A percentile compares a stretch with the other conserved stretches of the same genome.
Evolutionary conservation across 306 rosid genomes (phyloP).

Genomic region (Medicago ruthenica): DNA sequence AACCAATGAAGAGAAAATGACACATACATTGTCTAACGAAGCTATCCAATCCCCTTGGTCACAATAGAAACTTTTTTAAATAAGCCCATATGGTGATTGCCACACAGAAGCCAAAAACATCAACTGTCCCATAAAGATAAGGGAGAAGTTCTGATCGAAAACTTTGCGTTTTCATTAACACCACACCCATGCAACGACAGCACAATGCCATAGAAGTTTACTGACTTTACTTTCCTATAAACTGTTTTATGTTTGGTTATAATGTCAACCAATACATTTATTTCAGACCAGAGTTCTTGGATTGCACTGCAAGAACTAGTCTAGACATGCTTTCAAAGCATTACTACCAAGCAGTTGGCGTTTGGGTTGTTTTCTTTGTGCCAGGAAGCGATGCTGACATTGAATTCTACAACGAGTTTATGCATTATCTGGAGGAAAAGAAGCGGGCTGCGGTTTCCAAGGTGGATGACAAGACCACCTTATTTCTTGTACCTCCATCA

Average conservation of each 20-base stretch:
- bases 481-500: conserved; percentile 98
- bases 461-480: conserved; percentile 85
- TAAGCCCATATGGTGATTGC: conserved; percentile 18
- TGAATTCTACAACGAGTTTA: conserved; percentile 84
- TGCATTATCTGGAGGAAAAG: conserved; percentile 94
- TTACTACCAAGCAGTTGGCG: conserved; percentile 91
- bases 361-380: conserved; percentile 97
- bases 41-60: background rate
- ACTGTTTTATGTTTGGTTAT: conserved; percentile 40
- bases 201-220: conserved; percentile 2
- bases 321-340: conserved; percentile 97
- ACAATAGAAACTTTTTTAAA: background rate
- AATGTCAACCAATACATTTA: conserved; percentile 38
- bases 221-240: conserved; percentile 16
- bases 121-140: background rate
- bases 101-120: conserved; percentile 7
- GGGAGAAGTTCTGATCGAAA: conserved; percentile 25
- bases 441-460: conserved; percentile 93
- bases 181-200: conserved; percentile 32
- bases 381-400: conserved; percentile 93
- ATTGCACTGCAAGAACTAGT: conserved; percentile 97
- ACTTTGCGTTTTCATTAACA: conserved; percentile 24
- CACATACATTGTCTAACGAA: conserved; percentile 12
- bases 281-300: conserved; percentile 94
- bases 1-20: background rate